Conservation (phyloP, 176 grass and related monocot species). For the Oryza rufipogon region DNA sequence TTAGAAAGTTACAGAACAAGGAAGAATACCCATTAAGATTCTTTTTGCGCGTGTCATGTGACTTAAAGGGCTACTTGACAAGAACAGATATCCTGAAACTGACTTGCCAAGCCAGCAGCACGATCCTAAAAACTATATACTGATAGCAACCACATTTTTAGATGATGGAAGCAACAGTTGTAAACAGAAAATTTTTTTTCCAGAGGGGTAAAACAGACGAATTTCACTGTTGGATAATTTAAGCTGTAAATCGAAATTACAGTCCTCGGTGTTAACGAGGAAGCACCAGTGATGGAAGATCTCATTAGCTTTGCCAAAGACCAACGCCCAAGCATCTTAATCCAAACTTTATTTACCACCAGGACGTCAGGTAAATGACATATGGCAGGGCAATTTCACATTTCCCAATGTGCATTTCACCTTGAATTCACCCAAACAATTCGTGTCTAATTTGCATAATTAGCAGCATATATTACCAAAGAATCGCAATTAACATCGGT, state of each 20-base stretch:
- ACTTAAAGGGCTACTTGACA: background rate
- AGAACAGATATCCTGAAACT: conserved; percentile 8
- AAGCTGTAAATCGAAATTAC: background rate
- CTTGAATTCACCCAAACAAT: background rate
- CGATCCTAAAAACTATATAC: conserved; percentile 9
- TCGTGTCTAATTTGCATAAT: background rate
- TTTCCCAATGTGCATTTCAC: background rate
- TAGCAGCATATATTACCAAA: background rate
- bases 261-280: background rate
- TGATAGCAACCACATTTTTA: background rate
- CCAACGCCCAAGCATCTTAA: background rate
- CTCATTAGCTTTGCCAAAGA: conserved; percentile 3
- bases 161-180: conserved; percentile 10
- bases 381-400: background rate
- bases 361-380: background rate
- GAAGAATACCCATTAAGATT: background rate
- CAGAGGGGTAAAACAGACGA: background rate
- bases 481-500: background rate
- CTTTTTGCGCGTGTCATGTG: background rate
- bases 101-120: background rate
- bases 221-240: background rate
- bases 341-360: conserved; percentile 14
- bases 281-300: background rate
- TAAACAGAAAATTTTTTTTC: background rate
- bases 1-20: background rate